Base-by-base conservation (phyloP, 305 asterid species). In the Solanum chacoense region DNA sequence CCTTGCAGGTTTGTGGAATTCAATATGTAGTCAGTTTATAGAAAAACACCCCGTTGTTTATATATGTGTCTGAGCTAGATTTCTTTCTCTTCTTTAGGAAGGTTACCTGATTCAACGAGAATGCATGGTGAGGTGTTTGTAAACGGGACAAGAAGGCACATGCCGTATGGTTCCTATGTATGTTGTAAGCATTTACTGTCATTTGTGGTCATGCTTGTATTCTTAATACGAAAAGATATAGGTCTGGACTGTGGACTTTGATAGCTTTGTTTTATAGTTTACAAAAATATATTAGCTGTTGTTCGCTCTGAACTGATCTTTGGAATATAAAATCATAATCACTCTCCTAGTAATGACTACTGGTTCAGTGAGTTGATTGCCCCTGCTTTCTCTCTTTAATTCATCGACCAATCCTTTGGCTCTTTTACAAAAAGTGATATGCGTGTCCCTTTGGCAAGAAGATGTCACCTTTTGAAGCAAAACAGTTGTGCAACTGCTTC, bases 141-240 rank as follows among this genome's bases (percentile, higher is more conserved):
- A 77, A 98, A 98, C 74, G 99, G 99, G 85, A 92, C 93, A 69
- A 96, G 93, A 91, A 93, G 93, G 20, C 88, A 85, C 90, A 85
- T 98, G 94, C 96, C 96, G 1, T 98, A 96, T 88, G 98, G 98
- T 88, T 93, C 99, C 72, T 96, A 95, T 91, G 99, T 98, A 92
- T 93, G 98, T 91, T 90, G 80, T 55, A 35, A 86, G 86, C 86
- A 18, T 28, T 81, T 81, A 42, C 86, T 28, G n/a, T 81, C 28
- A 13, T n/a, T 81, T 81, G 69, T 42, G 6, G 69, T 81, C 71
- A 28, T 81, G 16, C 28, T 42, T 81, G 38, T 10, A 10, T 80
- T 40, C 18, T 50, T 3, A 80, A 80, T 80, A 80, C 10, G 37
- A 16, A 79, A 80, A 12, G 67, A 79, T 37, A 77, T 77, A 38